These are phyloP conservation scores for Biancaea sappan DNA, from an alignment of 306 rosid species.

Conservation along the genomic window DNA sequence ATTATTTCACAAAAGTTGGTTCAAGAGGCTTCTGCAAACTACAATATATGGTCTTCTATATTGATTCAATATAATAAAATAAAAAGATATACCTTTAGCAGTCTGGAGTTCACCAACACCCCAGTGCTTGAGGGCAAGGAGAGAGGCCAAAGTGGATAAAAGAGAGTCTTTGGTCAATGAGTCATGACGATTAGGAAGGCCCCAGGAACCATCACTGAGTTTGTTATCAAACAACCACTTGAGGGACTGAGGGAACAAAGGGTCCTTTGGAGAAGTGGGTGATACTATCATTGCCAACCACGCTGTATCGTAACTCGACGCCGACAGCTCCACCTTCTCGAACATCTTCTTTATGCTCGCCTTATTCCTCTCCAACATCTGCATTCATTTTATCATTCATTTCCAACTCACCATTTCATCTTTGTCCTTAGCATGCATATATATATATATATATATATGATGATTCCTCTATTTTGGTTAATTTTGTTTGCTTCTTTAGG, in stretches of 20 bases:
- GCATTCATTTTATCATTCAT: background rate
- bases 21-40: no score
- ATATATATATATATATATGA: no score
- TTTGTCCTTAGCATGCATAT: no score
- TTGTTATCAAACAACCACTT: constrained; percentile 75
- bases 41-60: no score
- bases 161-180: constrained; percentile 66
- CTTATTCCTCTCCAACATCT: constrained; percentile 58
- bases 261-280: constrained; percentile 48
- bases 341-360: constrained; percentile 63
- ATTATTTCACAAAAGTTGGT: no score
- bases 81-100: constrained; percentile 69
- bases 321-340: constrained; percentile 63
- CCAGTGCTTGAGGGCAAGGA: constrained; percentile 75
- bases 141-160: constrained; percentile 65
- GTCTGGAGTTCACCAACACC: constrained; percentile 63
- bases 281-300: constrained; percentile 91
- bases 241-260: constrained; percentile 72
- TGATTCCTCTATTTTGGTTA: no score
- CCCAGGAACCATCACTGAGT: constrained; percentile 82
- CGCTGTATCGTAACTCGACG: constrained; percentile 84
- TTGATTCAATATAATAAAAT: no score
- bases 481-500: no score
- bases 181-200: constrained; percentile 47
- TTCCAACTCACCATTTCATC: no score